Conservation (phyloP, 257 asterid genomes). For the Nicotiana tabacum region DNA sequence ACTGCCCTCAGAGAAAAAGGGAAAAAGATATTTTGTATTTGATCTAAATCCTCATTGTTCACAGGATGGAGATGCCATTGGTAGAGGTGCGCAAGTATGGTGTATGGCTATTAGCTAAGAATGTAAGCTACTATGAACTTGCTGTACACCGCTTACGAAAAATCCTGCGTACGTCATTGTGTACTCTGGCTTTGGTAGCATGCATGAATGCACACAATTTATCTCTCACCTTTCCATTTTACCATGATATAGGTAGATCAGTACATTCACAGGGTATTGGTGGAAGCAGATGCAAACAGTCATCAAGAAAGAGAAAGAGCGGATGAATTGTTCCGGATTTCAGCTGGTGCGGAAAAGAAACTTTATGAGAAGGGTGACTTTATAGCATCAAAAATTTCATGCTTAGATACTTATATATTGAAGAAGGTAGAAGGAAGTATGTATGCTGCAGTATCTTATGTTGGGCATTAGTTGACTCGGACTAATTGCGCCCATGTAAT, state of each 20-base stretch:
- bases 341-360: slow-evolving; percentile 43
- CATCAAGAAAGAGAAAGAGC: slow-evolving; percentile 45
- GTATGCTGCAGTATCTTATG: background rate
- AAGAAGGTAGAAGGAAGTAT: slow-evolving; percentile 49
- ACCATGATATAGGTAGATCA: slow-evolving; percentile 66
- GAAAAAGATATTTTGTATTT: slow-evolving; percentile 11
- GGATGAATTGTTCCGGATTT: slow-evolving; percentile 51
- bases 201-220: background rate
- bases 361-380: slow-evolving; percentile 78
- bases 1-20: background rate
- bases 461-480: background rate
- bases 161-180: too few relatives aligned
- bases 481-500: background rate
- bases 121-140: slow-evolving; percentile 29
- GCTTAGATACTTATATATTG: slow-evolving; percentile 55
- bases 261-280: slow-evolving; percentile 78
- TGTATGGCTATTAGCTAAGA: slow-evolving; percentile 91
- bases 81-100: slow-evolving; percentile 80
- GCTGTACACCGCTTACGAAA: too few relatives aligned
- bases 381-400: slow-evolving; percentile 62
- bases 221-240: slow-evolving; percentile 13
- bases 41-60: slow-evolving; percentile 21
- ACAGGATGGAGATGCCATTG: slow-evolving; percentile 98
- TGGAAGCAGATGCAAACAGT: slow-evolving; percentile 72
- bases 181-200: background rate